Evolutionary conservation across 1,284 basidiomycete genomes (phyloP), one percentile per base, ranked within the genome.

Genomic region (Cryptococcus hybrid): DNA sequence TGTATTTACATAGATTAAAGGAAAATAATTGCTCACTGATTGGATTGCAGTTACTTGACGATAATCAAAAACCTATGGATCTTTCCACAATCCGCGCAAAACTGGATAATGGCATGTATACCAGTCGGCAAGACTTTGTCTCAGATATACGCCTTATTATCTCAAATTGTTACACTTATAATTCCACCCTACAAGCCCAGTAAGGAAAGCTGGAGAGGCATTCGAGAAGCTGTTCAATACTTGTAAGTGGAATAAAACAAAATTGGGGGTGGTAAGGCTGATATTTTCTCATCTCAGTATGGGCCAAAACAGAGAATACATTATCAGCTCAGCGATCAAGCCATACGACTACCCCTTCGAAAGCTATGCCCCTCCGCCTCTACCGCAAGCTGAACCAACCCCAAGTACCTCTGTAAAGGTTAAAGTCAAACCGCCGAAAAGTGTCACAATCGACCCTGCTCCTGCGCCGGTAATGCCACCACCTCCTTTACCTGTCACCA

Each of bases 51-150:
- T 64, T 98, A 98, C 76, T 92, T 92, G 67, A 86, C 89, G 53
- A 80, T 95, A 57, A 89, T 99, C 78, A 89, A 90, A 74, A 88
- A 12, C 95, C 96, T 0, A 98, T 99, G 91, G 95, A 99, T 74
- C 81, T 99, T 11, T 87, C 86, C 51, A 94, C 92, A 0, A 90
- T 96, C 80, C 82, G 83, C 18, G 89, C 89, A 54, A 98, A 96
- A 77, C 80, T 99, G 30, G 87, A 92, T 67, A 85, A 84, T 59
- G 92, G 92, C 0, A 68, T 75, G 51, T 99, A 98, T 80, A 84
- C 85, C 60, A 85, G 90, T 67, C 86, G 93, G 24, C 86, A 88
- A 69, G 88, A 83, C 18, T 95, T 98, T 73, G 87, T 88, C 67
- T 81, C 83, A 15, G 95, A 99, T 75, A 89, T 99, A 74, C 86